Evolutionary conservation across 345 rosid genomes (phyloP), one percentile per base, ranked within the genome.

Genomic region (Syzygium oleosum): DNA sequence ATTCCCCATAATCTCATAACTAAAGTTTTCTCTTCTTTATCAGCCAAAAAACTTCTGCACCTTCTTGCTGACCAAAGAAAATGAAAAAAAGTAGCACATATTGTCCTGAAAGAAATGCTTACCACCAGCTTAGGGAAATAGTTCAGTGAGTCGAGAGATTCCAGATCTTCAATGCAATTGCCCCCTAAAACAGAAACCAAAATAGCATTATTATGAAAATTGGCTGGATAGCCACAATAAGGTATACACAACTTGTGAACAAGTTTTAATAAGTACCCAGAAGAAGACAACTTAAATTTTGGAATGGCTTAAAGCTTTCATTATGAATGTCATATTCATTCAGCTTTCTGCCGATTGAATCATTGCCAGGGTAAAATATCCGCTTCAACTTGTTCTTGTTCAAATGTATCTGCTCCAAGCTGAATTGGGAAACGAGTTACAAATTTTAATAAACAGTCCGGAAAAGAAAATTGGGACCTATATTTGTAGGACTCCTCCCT

Each of bases 351-450:
- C 49, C 3, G 49, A 73, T 9, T 73, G 83, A 73, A 68, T 91
- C 93, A 86, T 85, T 85, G 87, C 85, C 92, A 88, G 95, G 96
- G 92, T 91, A 91, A 91, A 87, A 92, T 86, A 96, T 91, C 68
- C 1, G 86, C 84, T 93, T 87, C 92, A 98, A 91, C 79, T 92
- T 93, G 93, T 98, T 98, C 89, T 94, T 96, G 92, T 93, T 96
- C 93, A 96, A 90, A 88, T 96, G 93, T 86, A 98, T 97, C 91
- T 93, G 95, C 94, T 94, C 95, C 94, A 98, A 95, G 89, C 99
- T 98, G 95, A 86, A 85, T 56, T 86, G 10, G 52, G 86, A 88
- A 89, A 85, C 52, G 85, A 27, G 13, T 83, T 86, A 14, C 51
- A 88, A 52, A 52, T 63, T 79, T 65, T 85, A 43, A 56, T 59